These are phyloP conservation scores for Fusarium pseudoanthophilum DNA, from an alignment of 2,329 filamentous ascomycete species.

Conservation along the genomic window DNA sequence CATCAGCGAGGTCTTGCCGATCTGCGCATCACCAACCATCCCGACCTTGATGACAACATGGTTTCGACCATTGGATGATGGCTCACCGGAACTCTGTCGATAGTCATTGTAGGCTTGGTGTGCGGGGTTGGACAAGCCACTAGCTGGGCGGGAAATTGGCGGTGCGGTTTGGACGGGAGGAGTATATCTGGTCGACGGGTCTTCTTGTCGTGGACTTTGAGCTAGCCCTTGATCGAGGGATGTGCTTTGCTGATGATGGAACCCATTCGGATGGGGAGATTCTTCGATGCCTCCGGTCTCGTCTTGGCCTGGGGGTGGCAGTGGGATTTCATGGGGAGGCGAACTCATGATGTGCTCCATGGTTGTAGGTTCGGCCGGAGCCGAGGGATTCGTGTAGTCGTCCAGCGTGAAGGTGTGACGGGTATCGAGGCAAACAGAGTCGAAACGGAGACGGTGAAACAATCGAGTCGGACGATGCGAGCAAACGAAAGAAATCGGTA, in stretches of 20 bases:
- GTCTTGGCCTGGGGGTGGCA: constrained; percentile 53
- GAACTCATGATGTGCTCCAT: constrained; percentile 56
- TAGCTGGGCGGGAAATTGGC: constrained; percentile 65
- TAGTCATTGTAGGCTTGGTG: constrained; percentile 58
- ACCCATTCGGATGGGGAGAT: constrained; percentile 55
- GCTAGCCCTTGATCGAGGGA: constrained; percentile 62
- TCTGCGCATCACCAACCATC: constrained; percentile 99
- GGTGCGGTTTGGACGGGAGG: constrained; percentile 57
- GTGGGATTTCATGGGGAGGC: constrained; percentile 45
- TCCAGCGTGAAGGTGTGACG: constrained; percentile 58
- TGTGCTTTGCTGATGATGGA: constrained; percentile 58
- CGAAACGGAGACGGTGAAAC: background rate
- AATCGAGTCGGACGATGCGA: constrained; percentile 1
- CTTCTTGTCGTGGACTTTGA: constrained; percentile 54
- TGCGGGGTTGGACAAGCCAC: constrained; percentile 61
- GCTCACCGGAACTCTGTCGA: constrained; percentile 52
- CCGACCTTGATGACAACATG: constrained; percentile 98
- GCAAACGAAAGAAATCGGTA: constrained; percentile 36
- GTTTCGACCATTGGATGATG: constrained; percentile 63
- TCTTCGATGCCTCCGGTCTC: constrained; percentile 63
- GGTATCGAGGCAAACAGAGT: background rate
- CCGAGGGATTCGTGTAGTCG: constrained; percentile 41
- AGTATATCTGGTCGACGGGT: constrained; percentile 58
- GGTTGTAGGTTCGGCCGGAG: constrained; percentile 46
- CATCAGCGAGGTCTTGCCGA: constrained; percentile 99